These are phyloP conservation scores for Penicillium sp. DNA, from an alignment of 2,329 filamentous ascomycete species.

Conservation along the genomic window DNA sequence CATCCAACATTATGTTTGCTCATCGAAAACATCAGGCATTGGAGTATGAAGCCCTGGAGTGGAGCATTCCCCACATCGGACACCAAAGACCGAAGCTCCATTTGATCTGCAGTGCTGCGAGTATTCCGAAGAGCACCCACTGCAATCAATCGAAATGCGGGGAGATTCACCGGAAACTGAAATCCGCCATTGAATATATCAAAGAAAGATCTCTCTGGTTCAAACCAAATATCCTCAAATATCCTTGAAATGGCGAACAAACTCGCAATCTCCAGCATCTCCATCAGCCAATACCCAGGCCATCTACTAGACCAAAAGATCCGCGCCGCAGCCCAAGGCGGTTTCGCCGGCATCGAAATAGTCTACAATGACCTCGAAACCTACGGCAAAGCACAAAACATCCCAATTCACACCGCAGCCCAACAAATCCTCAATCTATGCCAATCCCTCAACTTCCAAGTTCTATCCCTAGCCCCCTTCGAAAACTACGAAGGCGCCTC, in stretches of 20 bases:
- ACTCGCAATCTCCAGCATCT: constrained; percentile 32
- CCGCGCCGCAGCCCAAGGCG: constrained; percentile 25
- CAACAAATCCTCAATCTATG: constrained; percentile 21
- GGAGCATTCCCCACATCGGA: neutral
- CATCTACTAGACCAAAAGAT: constrained; percentile 35
- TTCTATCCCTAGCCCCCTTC: constrained; percentile 36
- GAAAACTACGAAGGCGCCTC: constrained; percentile 40
- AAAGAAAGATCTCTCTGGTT: neutral
- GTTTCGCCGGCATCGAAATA: constrained; percentile 34
- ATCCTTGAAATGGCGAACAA: constrained; percentile 24
- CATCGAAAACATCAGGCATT: too few species aligned
- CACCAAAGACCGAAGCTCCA: neutral
- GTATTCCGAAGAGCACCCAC: too few species aligned
- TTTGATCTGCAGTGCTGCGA: neutral
- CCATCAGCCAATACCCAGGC: constrained; percentile 31
- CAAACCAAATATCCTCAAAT: neutral
- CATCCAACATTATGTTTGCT: too few species aligned
- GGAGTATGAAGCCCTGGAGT: too few species aligned
- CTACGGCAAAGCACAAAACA: constrained; percentile 18
- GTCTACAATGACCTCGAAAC: constrained; percentile 32
- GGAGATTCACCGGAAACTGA: constrained; percentile 4
- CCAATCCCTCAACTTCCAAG: constrained; percentile 18
- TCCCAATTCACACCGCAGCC: constrained; percentile 23
- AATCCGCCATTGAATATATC: constrained; percentile 4
- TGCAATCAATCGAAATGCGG: neutral